Percentiles rank a stretch among this genome's conserved stretches.
Conservation (phyloP, 1,284 basidiomycete genomes). For the Sphaerobolus stellatus region DNA sequence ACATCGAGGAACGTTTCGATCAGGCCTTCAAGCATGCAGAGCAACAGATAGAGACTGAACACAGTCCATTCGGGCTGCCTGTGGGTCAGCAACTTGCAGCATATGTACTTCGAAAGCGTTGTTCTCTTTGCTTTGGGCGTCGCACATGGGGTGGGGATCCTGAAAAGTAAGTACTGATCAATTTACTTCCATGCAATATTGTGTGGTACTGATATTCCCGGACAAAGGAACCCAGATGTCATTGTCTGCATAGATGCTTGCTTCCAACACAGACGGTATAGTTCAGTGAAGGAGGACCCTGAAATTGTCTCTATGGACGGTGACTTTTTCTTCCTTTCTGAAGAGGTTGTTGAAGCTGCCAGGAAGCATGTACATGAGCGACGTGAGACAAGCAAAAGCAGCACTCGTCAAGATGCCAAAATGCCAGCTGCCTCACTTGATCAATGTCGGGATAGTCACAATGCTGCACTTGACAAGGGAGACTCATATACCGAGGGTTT, state of each 20-base stretch:
- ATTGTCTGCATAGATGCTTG: neutral
- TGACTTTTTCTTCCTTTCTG: neutral
- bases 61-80: no score
- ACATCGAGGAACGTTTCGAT: neutral
- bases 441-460: neutral
- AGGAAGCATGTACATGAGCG: neutral
- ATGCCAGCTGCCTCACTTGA: neutral
- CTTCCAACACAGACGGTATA: neutral
- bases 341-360: neutral
- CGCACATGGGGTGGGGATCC: neutral
- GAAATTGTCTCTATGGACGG: neutral
- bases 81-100: no score
- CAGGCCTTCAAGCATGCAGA: neutral
- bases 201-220: no score
- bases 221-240: neutral
- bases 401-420: neutral
- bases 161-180: neutral
- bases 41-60: no score
- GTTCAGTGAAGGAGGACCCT: neutral
- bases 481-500: neutral
- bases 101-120: neutral
- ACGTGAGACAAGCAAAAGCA: neutral
- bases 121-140: neutral
- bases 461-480: neutral
- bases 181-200: neutral